Base-by-base conservation (phyloP, 1,284 basidiomycete genomes). In the Leccinum proximum region DNA sequence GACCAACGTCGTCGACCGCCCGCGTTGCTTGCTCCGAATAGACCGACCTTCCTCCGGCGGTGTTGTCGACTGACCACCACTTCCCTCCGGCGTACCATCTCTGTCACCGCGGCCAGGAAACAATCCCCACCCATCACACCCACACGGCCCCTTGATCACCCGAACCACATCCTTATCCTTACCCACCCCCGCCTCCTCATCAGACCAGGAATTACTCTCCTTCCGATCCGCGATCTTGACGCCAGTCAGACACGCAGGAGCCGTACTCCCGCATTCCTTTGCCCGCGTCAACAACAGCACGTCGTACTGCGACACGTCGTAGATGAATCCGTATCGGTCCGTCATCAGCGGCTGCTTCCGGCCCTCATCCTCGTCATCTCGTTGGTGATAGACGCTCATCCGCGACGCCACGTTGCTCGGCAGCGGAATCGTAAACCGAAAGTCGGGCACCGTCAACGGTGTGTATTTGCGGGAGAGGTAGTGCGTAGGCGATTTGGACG, bases 301-400 rank as follows among this genome's bases (percentile, higher is more conserved):
- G 70, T 96, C 93, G 68, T 94, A 92, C 70, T 86, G 82, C 30
- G 88, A 87, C 11, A 94, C 85, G 70, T 94, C 93, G 69, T 96
- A 97, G 72, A 97, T 91, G 79, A 98, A 98, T 0, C 97, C 97
- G 74, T 94, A 98, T 9, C 94, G 87, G 72, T 98, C 97, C 5
- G 96, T 95, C 68, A 97, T 50, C 48, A 50, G 80, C 2, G 88
- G 87, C 58, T 88, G 83, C 53, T 86, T 84, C 48, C 48, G 18
- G 56, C 78, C 82, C 64, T 82, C 79, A 13, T 86, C 83, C 57
- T 85, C 84, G 45, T 75, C 18, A 18, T 50, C 4, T n/a, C n/a
- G 45, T 48, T n/a, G 45, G 45, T 48, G 78, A 64, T 84, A 81
- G 42, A 83, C 78, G 26, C 80, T 82, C 68, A 88, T 82, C 53